Evolutionary conservation across 2,329 filamentous ascomycete species (phyloP).

Genomic region (Emergomyces pasteurianus): DNA sequence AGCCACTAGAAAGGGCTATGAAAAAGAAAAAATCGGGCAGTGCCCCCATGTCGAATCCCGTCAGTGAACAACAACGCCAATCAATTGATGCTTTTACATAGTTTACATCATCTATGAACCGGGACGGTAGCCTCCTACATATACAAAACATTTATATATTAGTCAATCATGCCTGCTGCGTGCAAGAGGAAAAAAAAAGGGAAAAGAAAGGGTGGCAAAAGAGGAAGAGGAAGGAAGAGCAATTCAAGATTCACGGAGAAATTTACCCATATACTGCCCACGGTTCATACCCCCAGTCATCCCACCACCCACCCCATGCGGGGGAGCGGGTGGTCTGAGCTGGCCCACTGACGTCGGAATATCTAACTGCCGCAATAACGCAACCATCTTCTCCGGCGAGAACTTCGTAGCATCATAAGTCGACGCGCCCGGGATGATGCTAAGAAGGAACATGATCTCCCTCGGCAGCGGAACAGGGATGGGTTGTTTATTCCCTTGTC

Average conservation of each 20-base stretch:
- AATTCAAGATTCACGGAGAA: neutral
- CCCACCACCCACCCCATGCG: neutral
- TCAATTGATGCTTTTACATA: neutral
- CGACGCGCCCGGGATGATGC: constrained; percentile 61
- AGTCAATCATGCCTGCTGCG: neutral
- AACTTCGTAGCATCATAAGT: constrained; percentile 62
- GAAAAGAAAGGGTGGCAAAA: constrained; percentile 1
- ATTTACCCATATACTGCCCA: constrained; percentile 24
- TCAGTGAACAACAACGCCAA: neutral
- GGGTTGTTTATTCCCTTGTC: constrained; percentile 39
- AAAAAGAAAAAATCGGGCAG: neutral
- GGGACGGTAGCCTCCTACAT: neutral
- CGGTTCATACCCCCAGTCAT: constrained; percentile 21
- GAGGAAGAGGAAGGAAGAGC: constrained; percentile 4
- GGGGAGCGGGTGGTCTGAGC: constrained; percentile 20
- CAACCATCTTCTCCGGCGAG: constrained; percentile 58
- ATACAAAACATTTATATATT: neutral
- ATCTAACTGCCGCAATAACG: constrained; percentile 55
- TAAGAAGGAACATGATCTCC: constrained; percentile 49
- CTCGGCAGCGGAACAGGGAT: constrained; percentile 59
- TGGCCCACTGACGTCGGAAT: constrained; percentile 45
- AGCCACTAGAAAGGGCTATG: too few relatives aligned
- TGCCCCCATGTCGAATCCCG: neutral
- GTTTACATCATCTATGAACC: neutral
- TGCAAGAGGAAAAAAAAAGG: neutral